phyloP scores from a whole-genome alignment of 2,329 filamentous ascomycete genomes.

The Madurella fahalii region DNA sequence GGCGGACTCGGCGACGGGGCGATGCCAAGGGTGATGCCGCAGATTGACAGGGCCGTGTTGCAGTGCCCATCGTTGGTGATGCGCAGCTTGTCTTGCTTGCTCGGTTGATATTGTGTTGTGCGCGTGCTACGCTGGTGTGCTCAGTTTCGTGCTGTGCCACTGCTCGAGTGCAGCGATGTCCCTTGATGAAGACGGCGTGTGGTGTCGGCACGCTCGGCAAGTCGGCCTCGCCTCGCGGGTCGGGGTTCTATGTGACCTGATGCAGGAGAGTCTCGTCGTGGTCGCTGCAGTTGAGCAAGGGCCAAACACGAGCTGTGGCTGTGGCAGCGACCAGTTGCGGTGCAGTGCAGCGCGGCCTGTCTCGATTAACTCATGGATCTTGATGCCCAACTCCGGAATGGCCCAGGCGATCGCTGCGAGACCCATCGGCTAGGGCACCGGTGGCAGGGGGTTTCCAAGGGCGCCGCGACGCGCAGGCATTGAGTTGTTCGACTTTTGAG shows the following conservation, averaged over 20 bases:
- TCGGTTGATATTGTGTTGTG: not conserved
- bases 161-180: not conserved
- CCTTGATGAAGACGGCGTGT: not conserved
- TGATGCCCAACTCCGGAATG: too few relatives aligned
- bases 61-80: not conserved
- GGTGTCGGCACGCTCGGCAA: not conserved
- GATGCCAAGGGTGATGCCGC: slow-evolving; percentile 3
- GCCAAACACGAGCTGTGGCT: too few relatives aligned
- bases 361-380: too few relatives aligned
- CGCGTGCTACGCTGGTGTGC: not conserved
- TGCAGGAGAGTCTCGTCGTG: not conserved
- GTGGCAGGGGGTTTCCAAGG: too few relatives aligned
- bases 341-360: too few relatives aligned
- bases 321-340: too few relatives aligned
- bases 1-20: not conserved
- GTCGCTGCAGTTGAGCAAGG: too few relatives aligned
- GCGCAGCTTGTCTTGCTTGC: not conserved
- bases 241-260: not conserved
- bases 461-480: too few relatives aligned
- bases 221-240: not conserved
- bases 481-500: too few relatives aligned
- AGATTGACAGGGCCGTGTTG: not conserved
- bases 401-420: too few relatives aligned
- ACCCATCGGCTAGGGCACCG: too few relatives aligned
- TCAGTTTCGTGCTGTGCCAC: slow-evolving; percentile 6